Evolutionary conservation across 495 filamentous ascomycete species (phyloP).

Genomic region (Friedmanniomyces simplex): DNA sequence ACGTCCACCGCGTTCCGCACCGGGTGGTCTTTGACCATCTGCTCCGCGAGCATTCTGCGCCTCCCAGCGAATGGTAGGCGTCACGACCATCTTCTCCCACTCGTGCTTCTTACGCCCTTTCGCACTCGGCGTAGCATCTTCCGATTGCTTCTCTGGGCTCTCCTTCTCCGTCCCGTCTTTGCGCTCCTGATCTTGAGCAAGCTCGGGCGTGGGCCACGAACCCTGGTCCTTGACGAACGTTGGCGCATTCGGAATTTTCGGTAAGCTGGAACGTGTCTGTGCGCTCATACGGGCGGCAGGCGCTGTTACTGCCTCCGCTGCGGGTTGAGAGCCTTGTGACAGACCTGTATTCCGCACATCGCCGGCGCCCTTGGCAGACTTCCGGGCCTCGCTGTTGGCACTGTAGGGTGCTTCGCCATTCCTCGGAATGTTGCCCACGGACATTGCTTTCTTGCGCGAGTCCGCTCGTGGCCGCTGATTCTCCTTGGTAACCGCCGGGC

Average conservation of each 20-base stretch:
- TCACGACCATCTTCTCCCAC: conserved; percentile 51
- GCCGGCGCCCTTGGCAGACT: neutral
- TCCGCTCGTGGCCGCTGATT: conserved; percentile 20
- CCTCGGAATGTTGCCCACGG: conserved; percentile 9
- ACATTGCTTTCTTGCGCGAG: conserved; percentile 26
- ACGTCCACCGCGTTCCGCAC: conserved; percentile 7
- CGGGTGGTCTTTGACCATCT: conserved; percentile 1
- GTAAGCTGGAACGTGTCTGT: neutral
- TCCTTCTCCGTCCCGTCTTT: conserved; percentile 52
- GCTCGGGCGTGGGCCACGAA: conserved; percentile 86
- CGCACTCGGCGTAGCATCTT: conserved; percentile 36
- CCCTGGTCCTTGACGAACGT: conserved; percentile 61
- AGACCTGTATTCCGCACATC: neutral
- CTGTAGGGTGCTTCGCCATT: conserved; percentile 7
- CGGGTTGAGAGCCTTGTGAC: neutral
- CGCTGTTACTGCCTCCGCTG: neutral
- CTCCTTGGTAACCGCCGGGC: conserved; percentile 7
- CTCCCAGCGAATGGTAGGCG: conserved; percentile 53
- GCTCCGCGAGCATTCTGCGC: conserved; percentile 18
- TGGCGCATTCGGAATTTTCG: conserved; percentile 36
- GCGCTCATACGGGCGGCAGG: neutral
- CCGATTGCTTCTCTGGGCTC: conserved; percentile 25
- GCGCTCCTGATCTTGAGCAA: conserved; percentile 61
- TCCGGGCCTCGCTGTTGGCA: neutral
- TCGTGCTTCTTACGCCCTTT: conserved; percentile 31